Evolutionary conservation across 805 yeast species (phyloP).

Genomic region (Hanseniaspora thailandica): DNA sequence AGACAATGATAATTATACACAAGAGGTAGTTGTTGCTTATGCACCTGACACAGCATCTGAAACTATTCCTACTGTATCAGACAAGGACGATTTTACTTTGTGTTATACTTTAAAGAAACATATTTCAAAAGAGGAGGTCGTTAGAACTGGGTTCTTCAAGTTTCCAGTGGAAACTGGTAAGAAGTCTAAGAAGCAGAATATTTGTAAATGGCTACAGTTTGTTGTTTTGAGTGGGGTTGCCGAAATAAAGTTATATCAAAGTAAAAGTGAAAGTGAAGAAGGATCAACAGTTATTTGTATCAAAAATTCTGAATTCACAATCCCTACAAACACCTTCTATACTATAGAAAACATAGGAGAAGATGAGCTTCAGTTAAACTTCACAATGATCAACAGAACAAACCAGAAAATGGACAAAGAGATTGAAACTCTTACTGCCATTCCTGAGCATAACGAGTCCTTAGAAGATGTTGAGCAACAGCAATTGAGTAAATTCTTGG

Average conservation of each 20-base stretch:
- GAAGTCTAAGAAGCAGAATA: conserved; percentile 23
- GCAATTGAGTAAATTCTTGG: conserved; percentile 7
- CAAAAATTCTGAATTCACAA: conserved; percentile 66
- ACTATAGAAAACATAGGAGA: conserved; percentile 53
- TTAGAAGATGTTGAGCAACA: conserved; percentile 3
- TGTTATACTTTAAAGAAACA: conserved; percentile 16
- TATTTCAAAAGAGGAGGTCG: conserved; percentile 58
- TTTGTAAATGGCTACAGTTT: conserved; percentile 37
- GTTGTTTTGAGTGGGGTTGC: conserved; percentile 60
- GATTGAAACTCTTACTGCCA: not conserved
- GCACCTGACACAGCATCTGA: conserved; percentile 21
- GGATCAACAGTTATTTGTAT: conserved; percentile 40
- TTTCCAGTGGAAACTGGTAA: conserved; percentile 54
- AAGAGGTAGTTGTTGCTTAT: conserved; percentile 22
- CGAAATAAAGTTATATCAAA: conserved; percentile 53
- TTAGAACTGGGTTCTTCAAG: conserved; percentile 59
- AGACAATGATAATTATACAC: conserved; percentile 22
- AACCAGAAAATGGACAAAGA: conserved; percentile 1
- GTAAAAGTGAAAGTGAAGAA: conserved; percentile 15
- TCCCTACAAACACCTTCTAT: conserved; percentile 69
- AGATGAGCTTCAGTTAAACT: conserved; percentile 51
- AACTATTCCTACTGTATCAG: conserved; percentile 17
- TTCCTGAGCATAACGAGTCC: not conserved
- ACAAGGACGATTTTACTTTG: conserved; percentile 3
- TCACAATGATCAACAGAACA: conserved; percentile 49